A percentile compares a stretch with the other conserved stretches of the same genome.
These are phyloP conservation scores for Alternaria postmessia DNA, from an alignment of 2,329 filamentous ascomycete genomes.

Conservation along the genomic window DNA sequence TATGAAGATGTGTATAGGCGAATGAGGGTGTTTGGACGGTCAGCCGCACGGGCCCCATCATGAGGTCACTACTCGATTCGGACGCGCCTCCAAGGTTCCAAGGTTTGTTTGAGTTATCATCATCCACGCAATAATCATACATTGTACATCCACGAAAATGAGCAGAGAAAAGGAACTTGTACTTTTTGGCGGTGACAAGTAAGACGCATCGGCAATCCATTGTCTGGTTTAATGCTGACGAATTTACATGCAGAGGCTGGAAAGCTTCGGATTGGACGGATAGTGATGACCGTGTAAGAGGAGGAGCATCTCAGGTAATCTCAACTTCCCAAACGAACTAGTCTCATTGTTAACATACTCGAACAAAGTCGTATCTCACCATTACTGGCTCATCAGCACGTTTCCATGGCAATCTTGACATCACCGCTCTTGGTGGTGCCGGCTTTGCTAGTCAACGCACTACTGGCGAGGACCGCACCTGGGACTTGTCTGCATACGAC, in stretches of 20 bases:
- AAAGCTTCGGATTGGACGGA: constrained; percentile 68
- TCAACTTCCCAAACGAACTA: not conserved
- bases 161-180: constrained; percentile 25
- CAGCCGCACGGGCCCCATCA: constrained; percentile 10
- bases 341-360: not conserved
- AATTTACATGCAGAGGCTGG: constrained; percentile 62
- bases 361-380: constrained; percentile 58
- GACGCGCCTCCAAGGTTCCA: not conserved
- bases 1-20: not conserved
- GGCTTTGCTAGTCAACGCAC: constrained; percentile 84
- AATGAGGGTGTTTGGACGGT: not conserved
- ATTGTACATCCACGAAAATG: constrained; percentile 22
- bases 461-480: constrained; percentile 61
- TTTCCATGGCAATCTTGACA: constrained; percentile 77
- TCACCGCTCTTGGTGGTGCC: constrained; percentile 76
- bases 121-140: constrained; percentile 2
- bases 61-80: constrained; percentile 20
- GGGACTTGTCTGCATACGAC: constrained; percentile 70
- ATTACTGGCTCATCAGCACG: constrained; percentile 51
- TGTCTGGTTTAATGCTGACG: not conserved
- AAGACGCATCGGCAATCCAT: constrained; percentile 4
- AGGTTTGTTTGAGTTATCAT: not conserved
- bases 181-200: constrained; percentile 46
- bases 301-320: constrained; percentile 68
- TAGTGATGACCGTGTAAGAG: constrained; percentile 79